Evolutionary conservation across 208 protist species (phyloP).

Genomic region (Zelonia costaricensis): DNA sequence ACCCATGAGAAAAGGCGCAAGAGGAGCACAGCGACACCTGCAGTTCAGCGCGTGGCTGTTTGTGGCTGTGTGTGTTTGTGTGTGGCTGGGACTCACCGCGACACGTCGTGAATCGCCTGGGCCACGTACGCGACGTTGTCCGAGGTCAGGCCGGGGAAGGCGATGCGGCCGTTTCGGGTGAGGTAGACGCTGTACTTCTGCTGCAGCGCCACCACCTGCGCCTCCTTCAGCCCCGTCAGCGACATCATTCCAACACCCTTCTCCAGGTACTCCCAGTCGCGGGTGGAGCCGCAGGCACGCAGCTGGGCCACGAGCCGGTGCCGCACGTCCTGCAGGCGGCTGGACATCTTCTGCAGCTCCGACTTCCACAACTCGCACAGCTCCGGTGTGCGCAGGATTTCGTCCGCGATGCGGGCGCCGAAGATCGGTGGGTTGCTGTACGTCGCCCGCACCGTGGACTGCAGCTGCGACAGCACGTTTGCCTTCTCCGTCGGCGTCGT

Average conservation of each 20-base stretch:
- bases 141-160: conserved; percentile 70
- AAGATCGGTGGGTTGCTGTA: conserved; percentile 97
- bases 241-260: conserved; percentile 97
- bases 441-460: conserved; percentile 90
- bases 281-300: conserved; percentile 46
- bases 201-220: conserved; percentile 55
- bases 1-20: too few relatives aligned
- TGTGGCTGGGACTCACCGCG: conserved; percentile 10
- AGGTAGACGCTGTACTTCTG: conserved; percentile 78
- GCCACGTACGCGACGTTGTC: conserved; percentile 80
- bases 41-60: too few relatives aligned
- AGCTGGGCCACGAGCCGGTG: conserved; percentile 67
- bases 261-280: conserved; percentile 92
- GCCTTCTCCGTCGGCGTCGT: conserved; percentile 48
- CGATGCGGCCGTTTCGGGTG: conserved; percentile 68
- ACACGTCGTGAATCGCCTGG: conserved; percentile 64
- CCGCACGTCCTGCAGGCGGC: conserved; percentile 70
- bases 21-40: too few relatives aligned
- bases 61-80: conserved; percentile 2
- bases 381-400: conserved; percentile 77
- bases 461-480: conserved; percentile 92
- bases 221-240: conserved; percentile 90
- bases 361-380: conserved; percentile 79
- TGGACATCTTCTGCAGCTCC: conserved; percentile 91
- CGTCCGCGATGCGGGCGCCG: conserved; percentile 92